These are phyloP conservation scores for Pulveroboletus sp. DNA, from an alignment of 768 basidiomycete genomes.

Conservation along the genomic window DNA sequence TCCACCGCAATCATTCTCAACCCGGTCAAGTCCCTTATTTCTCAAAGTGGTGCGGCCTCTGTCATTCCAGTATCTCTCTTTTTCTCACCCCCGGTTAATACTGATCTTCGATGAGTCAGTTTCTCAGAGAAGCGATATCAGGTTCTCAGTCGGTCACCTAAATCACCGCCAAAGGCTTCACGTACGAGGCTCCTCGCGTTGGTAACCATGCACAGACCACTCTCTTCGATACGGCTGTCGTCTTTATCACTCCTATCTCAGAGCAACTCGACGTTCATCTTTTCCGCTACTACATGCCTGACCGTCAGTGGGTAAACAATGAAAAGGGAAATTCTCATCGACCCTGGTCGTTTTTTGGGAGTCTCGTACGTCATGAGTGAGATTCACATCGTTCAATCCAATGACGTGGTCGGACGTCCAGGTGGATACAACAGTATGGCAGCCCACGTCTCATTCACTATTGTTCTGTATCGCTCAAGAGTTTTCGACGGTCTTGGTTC, in stretches of 20 bases:
- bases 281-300: neutral
- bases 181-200: slow-evolving; percentile 25
- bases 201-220: slow-evolving; percentile 27
- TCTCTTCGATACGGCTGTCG: slow-evolving; percentile 21
- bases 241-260: neutral
- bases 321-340: slow-evolving; percentile 48
- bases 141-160: slow-evolving; percentile 41
- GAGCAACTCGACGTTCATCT: neutral
- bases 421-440: slow-evolving; percentile 22
- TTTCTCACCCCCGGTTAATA: too few species aligned
- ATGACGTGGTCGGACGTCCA: slow-evolving; percentile 38
- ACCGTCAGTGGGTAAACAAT: slow-evolving; percentile 13
- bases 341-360: slow-evolving; percentile 48
- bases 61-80: too few species aligned
- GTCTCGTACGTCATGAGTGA: slow-evolving; percentile 40
- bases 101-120: slow-evolving; percentile 7
- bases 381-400: slow-evolving; percentile 38
- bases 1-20: too few species aligned
- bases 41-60: too few species aligned
- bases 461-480: too few species aligned
- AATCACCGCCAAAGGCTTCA: slow-evolving; percentile 31
- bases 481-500: too few species aligned
- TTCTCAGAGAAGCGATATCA: slow-evolving; percentile 50
- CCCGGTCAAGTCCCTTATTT: too few species aligned
- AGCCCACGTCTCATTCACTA: neutral